A percentile compares a stretch with the other conserved stretches of the same genome.
Conservation (phyloP, 1,284 basidiomycete genomes). For the Trichosporon sp. region DNA sequence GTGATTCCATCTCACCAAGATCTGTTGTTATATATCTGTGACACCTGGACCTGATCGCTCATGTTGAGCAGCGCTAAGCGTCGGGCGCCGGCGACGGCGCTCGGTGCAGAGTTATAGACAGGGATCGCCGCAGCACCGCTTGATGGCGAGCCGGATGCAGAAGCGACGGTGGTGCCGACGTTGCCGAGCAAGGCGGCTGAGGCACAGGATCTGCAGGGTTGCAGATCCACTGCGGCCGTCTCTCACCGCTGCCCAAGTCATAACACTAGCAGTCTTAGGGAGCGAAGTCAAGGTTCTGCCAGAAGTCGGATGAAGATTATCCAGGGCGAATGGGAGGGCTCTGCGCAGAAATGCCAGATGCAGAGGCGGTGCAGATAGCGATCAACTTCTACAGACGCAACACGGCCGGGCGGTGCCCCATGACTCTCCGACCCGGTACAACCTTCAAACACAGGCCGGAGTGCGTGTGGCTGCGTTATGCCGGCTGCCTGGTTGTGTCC, state of each 20-base stretch:
- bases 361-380: neutral
- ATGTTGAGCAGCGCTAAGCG: too few species aligned
- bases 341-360: neutral
- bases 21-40: neutral
- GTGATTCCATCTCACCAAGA: neutral
- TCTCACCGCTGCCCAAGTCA: neutral
- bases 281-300: neutral
- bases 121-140: neutral
- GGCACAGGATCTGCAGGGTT: neutral
- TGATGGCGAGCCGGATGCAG: neutral
- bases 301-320: neutral
- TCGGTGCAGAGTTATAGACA: too few species aligned
- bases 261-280: neutral
- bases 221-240: neutral
- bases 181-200: neutral
- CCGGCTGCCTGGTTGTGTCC: too few species aligned
- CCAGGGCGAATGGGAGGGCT: neutral
- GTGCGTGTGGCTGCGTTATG: too few species aligned
- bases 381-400: too few species aligned
- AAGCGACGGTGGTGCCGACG: neutral
- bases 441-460: too few species aligned
- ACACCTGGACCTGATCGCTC: neutral
- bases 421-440: neutral
- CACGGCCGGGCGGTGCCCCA: neutral
- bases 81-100: too few species aligned